Conservation (phyloP, 192 early-diverging fungal species). For the Entomortierella parvispora region DNA sequence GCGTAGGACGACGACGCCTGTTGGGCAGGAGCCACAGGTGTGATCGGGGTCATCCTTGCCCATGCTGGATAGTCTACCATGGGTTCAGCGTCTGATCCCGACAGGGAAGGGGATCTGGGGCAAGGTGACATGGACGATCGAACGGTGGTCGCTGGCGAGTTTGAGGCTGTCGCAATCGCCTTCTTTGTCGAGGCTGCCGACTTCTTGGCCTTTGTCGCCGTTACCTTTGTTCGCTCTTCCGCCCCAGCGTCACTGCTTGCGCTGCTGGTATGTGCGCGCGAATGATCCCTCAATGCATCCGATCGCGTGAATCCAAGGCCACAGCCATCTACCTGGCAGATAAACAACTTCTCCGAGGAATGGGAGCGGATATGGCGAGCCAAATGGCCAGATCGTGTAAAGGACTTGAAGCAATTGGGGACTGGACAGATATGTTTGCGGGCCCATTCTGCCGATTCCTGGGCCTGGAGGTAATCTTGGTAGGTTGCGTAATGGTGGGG, state of each 20-base stretch:
- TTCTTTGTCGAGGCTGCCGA: slow-evolving; percentile 1
- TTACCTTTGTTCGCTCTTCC: background rate
- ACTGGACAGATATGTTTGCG: slow-evolving; percentile 54
- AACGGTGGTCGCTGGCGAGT: slow-evolving; percentile 28
- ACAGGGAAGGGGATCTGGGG: slow-evolving; percentile 45
- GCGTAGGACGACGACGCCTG: background rate
- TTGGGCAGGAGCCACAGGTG: no score
- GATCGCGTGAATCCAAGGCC: slow-evolving; percentile 77
- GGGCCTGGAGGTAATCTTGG: slow-evolving; percentile 45
- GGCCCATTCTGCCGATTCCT: slow-evolving; percentile 51
- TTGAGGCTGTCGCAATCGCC: slow-evolving; percentile 19
- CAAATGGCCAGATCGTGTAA: slow-evolving; percentile 52
- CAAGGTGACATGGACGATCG: slow-evolving; percentile 49
- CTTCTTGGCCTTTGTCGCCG: background rate
- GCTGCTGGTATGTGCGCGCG: slow-evolving; percentile 71
- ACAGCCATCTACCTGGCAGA: slow-evolving; percentile 62
- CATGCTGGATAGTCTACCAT: slow-evolving; percentile 36
- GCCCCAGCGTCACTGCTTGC: slow-evolving; percentile 2
- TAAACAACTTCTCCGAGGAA: slow-evolving; percentile 50
- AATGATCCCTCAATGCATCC: slow-evolving; percentile 80
- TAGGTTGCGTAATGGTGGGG: slow-evolving; percentile 50
- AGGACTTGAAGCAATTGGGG: slow-evolving; percentile 51
- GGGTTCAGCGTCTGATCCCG: slow-evolving; percentile 45
- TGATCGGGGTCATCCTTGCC: slow-evolving; percentile 49
- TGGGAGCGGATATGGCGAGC: slow-evolving; percentile 51